Base-by-base conservation (phyloP, 2,329 filamentous ascomycete species). In the Arthrinium puccinioides region DNA sequence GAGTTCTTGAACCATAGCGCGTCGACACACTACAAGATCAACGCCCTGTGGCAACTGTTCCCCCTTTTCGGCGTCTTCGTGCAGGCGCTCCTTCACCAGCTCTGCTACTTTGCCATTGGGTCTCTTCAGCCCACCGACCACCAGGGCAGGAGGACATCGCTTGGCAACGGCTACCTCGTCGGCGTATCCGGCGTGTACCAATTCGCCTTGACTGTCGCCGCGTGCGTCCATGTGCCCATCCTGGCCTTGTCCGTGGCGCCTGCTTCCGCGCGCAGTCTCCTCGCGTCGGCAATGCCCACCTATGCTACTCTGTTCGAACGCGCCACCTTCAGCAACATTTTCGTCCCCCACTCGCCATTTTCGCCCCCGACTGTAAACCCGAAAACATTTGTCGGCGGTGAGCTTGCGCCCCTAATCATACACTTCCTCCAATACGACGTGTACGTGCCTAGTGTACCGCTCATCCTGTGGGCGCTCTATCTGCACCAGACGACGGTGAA, bases 401-500 rank as follows among this genome's bases (percentile, higher is more conserved):
- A 51, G 10, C 45, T 52, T 10, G 44, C 44, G 6, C 28, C 48
- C 10, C 24, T 50, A 10, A 6, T 44, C 43, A 40, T 44, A 34
- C 42, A 55, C 31, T 55, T 58, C 41, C 43, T 56, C 32, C 51
- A 52, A 21, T 58, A 51, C 41, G 54, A 58, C 39, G 29, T 56
- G 29, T 54, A 52, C 41, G 42, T 51, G 21, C 53, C 49, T 32
- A 44, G 43, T 25, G 18, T 37, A 14, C 41, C 50, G 5, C 21
- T 58, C 15, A 40, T 56, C 23, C 35, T 56, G 21, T 58, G 55
- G 55, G 46, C 54, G 9, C 30, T 50, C 34, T 56, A 56, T 30
- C 44, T 57, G 21, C 43, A 56, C 40, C 37, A 43, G 39, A 44
- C 40, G 9, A 47, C 48, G 5, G 44, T 48, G n/a, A 45, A 46